These are phyloP conservation scores for Ceratobasidium sp. DNA, from an alignment of 1,284 basidiomycete genomes.

Conservation along the genomic window DNA sequence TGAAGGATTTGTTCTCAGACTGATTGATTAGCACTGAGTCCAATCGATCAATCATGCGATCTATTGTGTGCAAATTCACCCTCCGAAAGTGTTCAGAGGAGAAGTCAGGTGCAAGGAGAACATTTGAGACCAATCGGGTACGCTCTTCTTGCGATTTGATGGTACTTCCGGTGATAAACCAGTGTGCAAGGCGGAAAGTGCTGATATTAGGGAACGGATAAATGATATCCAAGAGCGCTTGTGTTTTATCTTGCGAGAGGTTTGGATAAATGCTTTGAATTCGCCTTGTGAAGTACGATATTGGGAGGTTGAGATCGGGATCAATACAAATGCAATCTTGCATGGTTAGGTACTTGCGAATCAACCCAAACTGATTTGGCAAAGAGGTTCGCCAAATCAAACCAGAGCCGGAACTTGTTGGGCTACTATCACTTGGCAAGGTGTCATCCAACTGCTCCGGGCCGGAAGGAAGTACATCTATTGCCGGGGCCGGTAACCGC, in stretches of 20 bases:
- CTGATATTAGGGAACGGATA: neutral
- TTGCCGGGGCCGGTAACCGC: neutral
- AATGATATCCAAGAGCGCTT: neutral
- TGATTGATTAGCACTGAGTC: slow-evolving; percentile 44
- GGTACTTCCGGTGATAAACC: neutral
- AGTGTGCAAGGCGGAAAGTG: slow-evolving; percentile 1
- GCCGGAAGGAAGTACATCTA: neutral
- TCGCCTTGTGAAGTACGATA: neutral
- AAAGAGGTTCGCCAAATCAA: neutral
- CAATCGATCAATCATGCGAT: neutral
- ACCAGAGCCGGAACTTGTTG: neutral
- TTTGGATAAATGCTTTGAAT: neutral
- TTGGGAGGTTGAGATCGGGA: neutral
- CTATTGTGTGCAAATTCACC: neutral
- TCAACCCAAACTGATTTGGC: neutral
- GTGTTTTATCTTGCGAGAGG: neutral
- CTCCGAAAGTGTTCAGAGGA: neutral
- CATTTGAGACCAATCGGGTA: neutral
- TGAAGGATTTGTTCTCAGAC: neutral
- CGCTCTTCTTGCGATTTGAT: neutral
- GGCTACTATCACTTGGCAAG: no score
- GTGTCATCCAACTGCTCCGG: neutral
- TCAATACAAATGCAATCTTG: neutral
- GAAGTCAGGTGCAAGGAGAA: neutral
- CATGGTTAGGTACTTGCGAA: neutral